Percentiles rank a stretch among this genome's conserved stretches.
Evolutionary conservation across 495 filamentous ascomycete genomes (phyloP).

Genomic region (Mycothermus thermophilus): DNA sequence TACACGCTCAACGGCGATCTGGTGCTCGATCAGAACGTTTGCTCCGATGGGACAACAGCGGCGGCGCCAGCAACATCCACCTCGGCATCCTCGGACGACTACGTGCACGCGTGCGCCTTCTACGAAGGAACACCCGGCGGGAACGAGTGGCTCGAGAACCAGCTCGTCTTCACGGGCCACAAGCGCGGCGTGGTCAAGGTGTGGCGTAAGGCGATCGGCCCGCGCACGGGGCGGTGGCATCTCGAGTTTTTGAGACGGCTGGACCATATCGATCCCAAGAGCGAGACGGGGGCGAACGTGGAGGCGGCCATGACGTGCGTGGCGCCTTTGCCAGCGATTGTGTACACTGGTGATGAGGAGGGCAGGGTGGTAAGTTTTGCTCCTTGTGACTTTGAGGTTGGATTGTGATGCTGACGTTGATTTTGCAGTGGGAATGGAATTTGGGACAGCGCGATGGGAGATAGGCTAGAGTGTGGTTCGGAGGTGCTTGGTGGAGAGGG

Average conservation of each 20-base stretch:
- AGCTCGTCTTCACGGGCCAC: slow-evolving; percentile 81
- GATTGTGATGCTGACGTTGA: slow-evolving; percentile 12
- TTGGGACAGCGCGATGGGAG: slow-evolving; percentile 56
- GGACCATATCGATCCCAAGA: slow-evolving; percentile 63
- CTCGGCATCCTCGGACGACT: slow-evolving; percentile 40
- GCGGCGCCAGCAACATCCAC: background rate
- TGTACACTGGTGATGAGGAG: slow-evolving; percentile 89
- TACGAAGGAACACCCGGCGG: slow-evolving; percentile 64
- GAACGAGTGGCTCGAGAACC: slow-evolving; percentile 84
- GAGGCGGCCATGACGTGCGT: slow-evolving; percentile 77
- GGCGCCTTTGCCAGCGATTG: slow-evolving; percentile 62
- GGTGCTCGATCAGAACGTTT: slow-evolving; percentile 66
- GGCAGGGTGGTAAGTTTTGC: slow-evolving; percentile 52
- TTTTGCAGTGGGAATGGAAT: slow-evolving; percentile 70
- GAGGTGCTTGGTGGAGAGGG: no score
- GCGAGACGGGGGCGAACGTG: slow-evolving; percentile 62
- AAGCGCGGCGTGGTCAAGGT: slow-evolving; percentile 69
- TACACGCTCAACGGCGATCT: slow-evolving; percentile 81
- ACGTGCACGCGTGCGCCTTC: slow-evolving; percentile 68
- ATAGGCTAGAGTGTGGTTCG: no score
- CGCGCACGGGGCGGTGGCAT: slow-evolving; percentile 29
- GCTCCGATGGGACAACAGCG: slow-evolving; percentile 28
- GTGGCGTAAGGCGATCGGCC: slow-evolving; percentile 38
- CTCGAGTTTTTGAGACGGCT: slow-evolving; percentile 54
- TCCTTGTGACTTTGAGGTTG: background rate